Conservation (phyloP, 1,284 basidiomycete species). For the Leccinum pseudoinsigne region DNA sequence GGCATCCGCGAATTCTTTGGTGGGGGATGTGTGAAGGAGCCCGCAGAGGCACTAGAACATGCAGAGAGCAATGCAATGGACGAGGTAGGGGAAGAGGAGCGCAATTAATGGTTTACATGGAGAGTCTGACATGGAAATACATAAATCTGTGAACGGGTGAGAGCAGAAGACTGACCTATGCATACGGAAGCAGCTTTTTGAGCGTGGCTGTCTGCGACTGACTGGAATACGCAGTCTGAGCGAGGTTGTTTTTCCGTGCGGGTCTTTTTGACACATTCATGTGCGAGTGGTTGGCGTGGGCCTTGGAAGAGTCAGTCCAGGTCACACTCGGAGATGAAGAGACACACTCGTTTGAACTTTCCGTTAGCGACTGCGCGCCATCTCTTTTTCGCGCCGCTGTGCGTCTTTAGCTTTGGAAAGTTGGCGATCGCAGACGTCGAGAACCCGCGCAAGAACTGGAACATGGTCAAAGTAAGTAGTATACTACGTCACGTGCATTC, state of each 20-base stretch:
- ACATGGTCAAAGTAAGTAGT: not conserved
- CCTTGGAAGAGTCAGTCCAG: slow-evolving; percentile 42
- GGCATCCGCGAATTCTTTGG: too few relatives aligned
- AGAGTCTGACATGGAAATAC: slow-evolving; percentile 13
- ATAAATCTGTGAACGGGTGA: not conserved
- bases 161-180: slow-evolving; percentile 27
- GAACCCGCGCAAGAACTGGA: slow-evolving; percentile 35
- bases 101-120: not conserved
- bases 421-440: slow-evolving; percentile 45
- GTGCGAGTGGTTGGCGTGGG: slow-evolving; percentile 67
- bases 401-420: slow-evolving; percentile 73
- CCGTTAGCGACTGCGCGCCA: slow-evolving; percentile 71
- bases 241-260: slow-evolving; percentile 63
- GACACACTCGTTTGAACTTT: slow-evolving; percentile 74
- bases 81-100: not conserved
- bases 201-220: slow-evolving; percentile 61
- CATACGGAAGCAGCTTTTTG: slow-evolving; percentile 70
- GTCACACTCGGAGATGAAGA: slow-evolving; percentile 1
- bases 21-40: slow-evolving; percentile 40
- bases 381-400: slow-evolving; percentile 79
- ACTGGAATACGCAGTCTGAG: slow-evolving; percentile 64
- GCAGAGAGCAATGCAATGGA: slow-evolving; percentile 35
- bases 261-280: slow-evolving; percentile 69
- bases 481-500: not conserved
- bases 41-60: slow-evolving; percentile 20